These are phyloP conservation scores for Claviceps africana DNA, from an alignment of 2,329 filamentous ascomycete genomes.

Conservation along the genomic window DNA sequence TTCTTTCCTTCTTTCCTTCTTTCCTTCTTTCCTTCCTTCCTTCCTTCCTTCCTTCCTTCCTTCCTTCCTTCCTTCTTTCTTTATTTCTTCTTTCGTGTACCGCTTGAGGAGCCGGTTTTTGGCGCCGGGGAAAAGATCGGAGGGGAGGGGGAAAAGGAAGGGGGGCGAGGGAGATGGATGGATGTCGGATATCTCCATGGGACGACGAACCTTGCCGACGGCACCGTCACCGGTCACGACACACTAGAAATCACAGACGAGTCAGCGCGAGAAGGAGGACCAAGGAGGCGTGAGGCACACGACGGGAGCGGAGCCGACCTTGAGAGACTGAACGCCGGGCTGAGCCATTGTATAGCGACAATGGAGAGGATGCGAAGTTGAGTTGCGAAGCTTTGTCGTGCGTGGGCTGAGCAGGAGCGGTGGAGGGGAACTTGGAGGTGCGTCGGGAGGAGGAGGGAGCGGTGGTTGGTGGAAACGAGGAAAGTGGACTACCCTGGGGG, in stretches of 20 bases:
- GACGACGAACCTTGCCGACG: constrained; percentile 58
- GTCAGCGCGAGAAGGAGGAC: constrained; percentile 14
- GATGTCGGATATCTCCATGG: neutral
- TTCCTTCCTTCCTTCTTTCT: too few relatives aligned
- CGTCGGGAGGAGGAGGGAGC: constrained; percentile 4
- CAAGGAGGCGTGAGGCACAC: neutral
- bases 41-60: too few relatives aligned
- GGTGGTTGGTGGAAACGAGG: neutral
- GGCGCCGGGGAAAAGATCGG: neutral
- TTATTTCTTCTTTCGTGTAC: neutral
- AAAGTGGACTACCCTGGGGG: neutral
- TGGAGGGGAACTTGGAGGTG: neutral
- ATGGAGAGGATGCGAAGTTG: neutral
- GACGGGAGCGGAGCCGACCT: constrained; percentile 45
- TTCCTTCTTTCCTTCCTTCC: too few relatives aligned
- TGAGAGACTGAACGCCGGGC: constrained; percentile 77
- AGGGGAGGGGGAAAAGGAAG: neutral
- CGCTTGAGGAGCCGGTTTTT: neutral
- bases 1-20: too few relatives aligned
- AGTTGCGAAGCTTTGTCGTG: neutral
- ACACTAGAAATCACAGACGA: constrained; percentile 44
- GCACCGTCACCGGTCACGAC: constrained; percentile 99
- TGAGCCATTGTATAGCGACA: constrained; percentile 47
- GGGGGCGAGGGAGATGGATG: neutral
- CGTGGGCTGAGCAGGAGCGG: constrained; percentile 4